Base-by-base conservation (phyloP, 768 basidiomycete genomes). In the Cytidiella melzeri region DNA sequence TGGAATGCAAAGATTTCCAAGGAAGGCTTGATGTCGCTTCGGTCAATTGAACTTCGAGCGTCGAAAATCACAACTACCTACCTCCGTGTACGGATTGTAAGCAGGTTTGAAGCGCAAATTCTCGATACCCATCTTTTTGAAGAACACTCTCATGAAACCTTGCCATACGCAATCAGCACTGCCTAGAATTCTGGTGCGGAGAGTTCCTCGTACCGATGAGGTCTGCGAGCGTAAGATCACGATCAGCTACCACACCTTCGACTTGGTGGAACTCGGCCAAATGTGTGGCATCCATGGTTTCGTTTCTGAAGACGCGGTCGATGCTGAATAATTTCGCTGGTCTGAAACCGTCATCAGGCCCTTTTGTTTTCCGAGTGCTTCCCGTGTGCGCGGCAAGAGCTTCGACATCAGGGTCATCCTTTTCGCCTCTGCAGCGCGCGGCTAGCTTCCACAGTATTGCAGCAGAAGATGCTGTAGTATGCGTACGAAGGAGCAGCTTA, bases 81-180 rank as follows among this genome's bases (percentile, higher is more conserved):
- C 91, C 78, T 97, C 93, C 25, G 95, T 96, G 71, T 96, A 97
- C 0, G 95, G 93, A 66, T 97, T 98, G 69, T 95, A 98, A 5
- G 95, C 94, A 4, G 95, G 95, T 72, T 99, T 99, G 84, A 99
- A 99, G 49, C 94, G 76, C 26, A 99, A 74, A 62, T 90, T 83
- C 53, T 84, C 80, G 60, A 98, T 87, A 40, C 96, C 96, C 89
- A 97, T 97, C 69, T 98, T 98, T 56, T 73, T 80, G 79, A 98
- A 98, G 77, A 98, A 99, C 48, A 93, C 88, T 56, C 91, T 79
- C 95, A 99, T 97, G 73, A 99, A 98, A 11, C 95, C 93, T 93
- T 53, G 12, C 45, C n/a, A n/a, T n/a, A n/a, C n/a, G n/a, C n/a
- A n/a, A n/a, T n/a, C n/a, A n/a, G n/a, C n/a, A n/a, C n/a, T 7